Base-by-base conservation (phyloP, 2,329 filamentous ascomycete genomes). In the Trichoderma guizhouense region DNA sequence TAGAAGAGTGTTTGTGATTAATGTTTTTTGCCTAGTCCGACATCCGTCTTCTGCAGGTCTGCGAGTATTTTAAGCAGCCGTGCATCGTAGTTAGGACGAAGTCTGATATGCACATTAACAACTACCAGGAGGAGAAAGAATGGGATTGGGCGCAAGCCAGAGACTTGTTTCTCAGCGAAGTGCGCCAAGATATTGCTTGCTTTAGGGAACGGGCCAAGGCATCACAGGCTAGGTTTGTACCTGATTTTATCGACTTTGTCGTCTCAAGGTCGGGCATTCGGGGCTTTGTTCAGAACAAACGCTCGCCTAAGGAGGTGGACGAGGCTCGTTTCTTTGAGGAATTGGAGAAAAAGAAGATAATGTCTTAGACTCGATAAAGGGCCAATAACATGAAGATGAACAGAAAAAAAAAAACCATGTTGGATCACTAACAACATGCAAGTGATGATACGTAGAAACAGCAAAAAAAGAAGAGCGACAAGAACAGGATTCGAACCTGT, bases 401-500 rank as follows among this genome's bases (percentile, higher is more conserved):
- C 2, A 47, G 8, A 11, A 12, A 5, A 26, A 26, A 12, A 28
- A 28, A 15, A 28, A n/a, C n/a, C 34, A 28, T 28, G 1, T 3
- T 8, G 30, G 1, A 5, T 24, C 1, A 14, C 5, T 26, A 11
- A 36, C 30, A 62, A 5, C 7, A n/a, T 21, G 1, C 1, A 26
- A 62, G 2, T 3, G 12, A 14, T 14, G 7, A 4, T 28, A 26
- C 0, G 1, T 12, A 28, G 36, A 57, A 30, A 15, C 7, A 9
- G 7, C 21, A 67, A 57, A 57, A 71, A 71, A 71, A 71, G 39
- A 26, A 64, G 36, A 28, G 43, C 69, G 69, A 71, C 69, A 71
- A 71, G 61, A 64, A 71, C 69, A 71, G 69, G 69, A 71, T 71
- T 71, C 69, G 69, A 71, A 71, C 69, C 69, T 71, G 69, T 71